Conservation (phyloP, 1,284 basidiomycete genomes). For the Cryptococcus floricola region DNA sequence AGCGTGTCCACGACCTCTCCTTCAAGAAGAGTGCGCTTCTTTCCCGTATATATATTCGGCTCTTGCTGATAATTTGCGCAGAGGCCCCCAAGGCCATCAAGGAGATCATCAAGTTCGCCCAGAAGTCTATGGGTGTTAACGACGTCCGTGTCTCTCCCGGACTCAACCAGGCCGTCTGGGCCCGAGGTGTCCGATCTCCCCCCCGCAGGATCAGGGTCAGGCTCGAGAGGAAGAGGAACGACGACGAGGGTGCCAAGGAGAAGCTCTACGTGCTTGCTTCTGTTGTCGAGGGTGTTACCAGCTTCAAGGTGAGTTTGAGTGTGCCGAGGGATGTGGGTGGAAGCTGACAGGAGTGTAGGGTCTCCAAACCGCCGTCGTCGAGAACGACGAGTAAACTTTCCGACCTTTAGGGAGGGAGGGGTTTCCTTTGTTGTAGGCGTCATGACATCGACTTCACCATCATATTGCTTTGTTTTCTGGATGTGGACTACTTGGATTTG, state of each 20-base stretch:
- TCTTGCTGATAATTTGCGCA: conserved; percentile 13
- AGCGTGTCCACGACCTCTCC: conserved; percentile 79
- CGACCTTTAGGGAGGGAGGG: not conserved
- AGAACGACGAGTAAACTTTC: conserved; percentile 56
- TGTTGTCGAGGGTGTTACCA: conserved; percentile 67
- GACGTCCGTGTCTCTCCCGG: conserved; percentile 90
- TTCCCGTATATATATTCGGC: not conserved
- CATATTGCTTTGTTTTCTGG: not conserved
- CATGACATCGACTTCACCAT: conserved; percentile 10
- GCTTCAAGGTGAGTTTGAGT: conserved; percentile 67
- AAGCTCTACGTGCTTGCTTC: conserved; percentile 91
- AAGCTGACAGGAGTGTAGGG: conserved; percentile 54
- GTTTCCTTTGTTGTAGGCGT: conserved; percentile 7
- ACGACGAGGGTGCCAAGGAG: conserved; percentile 95
- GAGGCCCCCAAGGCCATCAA: conserved; percentile 86
- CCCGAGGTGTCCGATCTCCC: conserved; percentile 73
- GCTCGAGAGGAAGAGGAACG: conserved; percentile 90
- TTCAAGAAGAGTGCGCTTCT: conserved; percentile 74
- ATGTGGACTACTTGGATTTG: no score
- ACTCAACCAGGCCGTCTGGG: conserved; percentile 91
- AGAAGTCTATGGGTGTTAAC: conserved; percentile 86
- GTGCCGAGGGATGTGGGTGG: not conserved
- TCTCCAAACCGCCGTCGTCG: conserved; percentile 74
- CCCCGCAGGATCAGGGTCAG: conserved; percentile 85
- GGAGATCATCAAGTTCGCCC: conserved; percentile 81